These are phyloP conservation scores for Neofusicoccum ribis DNA, from an alignment of 2,329 filamentous ascomycete species.

Conservation along the genomic window DNA sequence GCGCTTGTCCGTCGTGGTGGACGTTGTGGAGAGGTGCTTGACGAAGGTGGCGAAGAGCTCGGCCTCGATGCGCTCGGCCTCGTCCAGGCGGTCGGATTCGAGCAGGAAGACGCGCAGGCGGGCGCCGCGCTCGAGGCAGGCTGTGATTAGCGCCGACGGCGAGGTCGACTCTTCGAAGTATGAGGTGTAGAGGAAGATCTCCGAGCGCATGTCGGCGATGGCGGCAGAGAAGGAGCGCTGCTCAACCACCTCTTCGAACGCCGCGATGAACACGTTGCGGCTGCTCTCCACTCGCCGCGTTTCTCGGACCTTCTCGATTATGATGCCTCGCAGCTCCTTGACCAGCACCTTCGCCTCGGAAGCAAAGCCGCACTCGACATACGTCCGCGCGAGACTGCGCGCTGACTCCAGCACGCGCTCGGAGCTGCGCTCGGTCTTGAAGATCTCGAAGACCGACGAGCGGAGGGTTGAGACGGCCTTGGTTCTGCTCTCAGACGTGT, in stretches of 20 bases:
- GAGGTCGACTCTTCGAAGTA: neutral
- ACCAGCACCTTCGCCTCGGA: neutral
- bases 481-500: constrained; percentile 42
- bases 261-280: neutral
- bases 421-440: constrained; percentile 25
- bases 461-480: constrained; percentile 32
- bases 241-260: neutral
- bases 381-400: constrained; percentile 25
- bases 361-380: constrained; percentile 26
- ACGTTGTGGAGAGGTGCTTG: too few relatives aligned
- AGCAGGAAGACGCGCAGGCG: too few relatives aligned
- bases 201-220: too few relatives aligned
- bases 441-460: constrained; percentile 26
- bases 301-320: neutral
- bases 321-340: neutral
- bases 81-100: too few relatives aligned
- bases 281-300: neutral
- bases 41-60: too few relatives aligned
- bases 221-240: neutral
- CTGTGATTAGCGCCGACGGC: neutral
- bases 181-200: neutral
- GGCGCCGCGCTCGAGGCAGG: too few relatives aligned
- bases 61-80: too few relatives aligned
- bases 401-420: constrained; percentile 28
- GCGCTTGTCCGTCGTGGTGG: too few relatives aligned